Base-by-base conservation (phyloP, 2,329 filamentous ascomycete genomes). In the Microsporum canis region DNA sequence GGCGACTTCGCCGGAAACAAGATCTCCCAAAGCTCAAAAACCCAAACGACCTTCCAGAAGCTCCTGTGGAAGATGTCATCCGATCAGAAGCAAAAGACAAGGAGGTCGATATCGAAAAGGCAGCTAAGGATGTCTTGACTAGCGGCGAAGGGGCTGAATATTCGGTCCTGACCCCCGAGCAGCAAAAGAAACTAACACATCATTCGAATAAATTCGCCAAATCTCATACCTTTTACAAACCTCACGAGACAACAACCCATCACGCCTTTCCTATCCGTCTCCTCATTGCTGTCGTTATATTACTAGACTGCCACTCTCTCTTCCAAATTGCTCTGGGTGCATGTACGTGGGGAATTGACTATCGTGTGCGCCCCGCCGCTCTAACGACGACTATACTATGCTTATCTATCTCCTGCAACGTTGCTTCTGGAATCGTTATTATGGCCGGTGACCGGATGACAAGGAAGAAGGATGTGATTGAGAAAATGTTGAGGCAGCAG, bases 201-300 rank as follows among this genome's bases (percentile, higher is more conserved):
- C 89, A 95, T 68, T 87, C 91, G 69, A 81, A 79, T 66, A 92
- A 91, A 68, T 88, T 94, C 68, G 81, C 87, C 69, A 89, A 87
- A 66, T 90, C 87, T 0, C 89, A 95, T 71, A 91, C 88, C 4
- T 95, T 92, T 73, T 95, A 95, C 78, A 91, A 91, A 68, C 89
- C 89, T 0, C 87, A 95, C 72, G 89, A 95, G 73, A 95, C 89
- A 0, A 79, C 84, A 38, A 95, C 89, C 0, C 89, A 95, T 70
- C 80, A 84, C 69, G 87, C 89, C 0, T 95, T 95, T 64, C 88
- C 89, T 0, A 77, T 91, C 0, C 80, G 82, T 36, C 78, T 90
- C 4, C 83, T 95, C 36, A 80, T 94, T 41, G 84, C 88, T 61
- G 85, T 92, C 62, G 86, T 92, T n/a, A 78, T 89, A 5, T 77